Evolutionary conservation across 2,329 filamentous ascomycete genomes (phyloP), one percentile per base, ranked within the genome.

Genomic region (Talaromyces sp.): DNA sequence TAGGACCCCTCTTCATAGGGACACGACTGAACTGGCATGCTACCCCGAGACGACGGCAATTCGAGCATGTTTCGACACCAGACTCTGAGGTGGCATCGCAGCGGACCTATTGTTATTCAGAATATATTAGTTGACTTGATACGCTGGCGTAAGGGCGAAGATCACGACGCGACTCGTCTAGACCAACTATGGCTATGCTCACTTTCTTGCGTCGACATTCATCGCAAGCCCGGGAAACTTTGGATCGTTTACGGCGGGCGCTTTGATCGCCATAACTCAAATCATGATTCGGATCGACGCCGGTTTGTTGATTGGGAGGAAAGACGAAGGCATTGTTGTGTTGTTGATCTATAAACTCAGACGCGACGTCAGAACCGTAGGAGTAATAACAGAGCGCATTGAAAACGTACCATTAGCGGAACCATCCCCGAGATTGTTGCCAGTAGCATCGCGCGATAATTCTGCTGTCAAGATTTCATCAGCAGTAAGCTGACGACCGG

Each of bases 161-260:
- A 22, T 25, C 22, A 40, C 55, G 59, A 63, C 63, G 61, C 59
- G 60, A 48, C 40, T 53, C 56, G 31, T 60, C 55, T 64, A 54
- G 40, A 61, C 48, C 35, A 56, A 57, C 60, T 5, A 31, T 28
- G 15, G 48, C 19, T 19, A 21, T 63, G 53, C 56, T 37, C 70
- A 81, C 80, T 78, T 93, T 95, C 74, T 95, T 95, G 57, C 91
- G 83, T 43, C 91, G 82, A 69, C 91, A 96, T 69, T 95, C 90
- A 69, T 96, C 91, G 67, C 91, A 96, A 1, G 91, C 91, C 37
- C 91, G 83, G 10, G 91, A 95, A 5, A 94, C 90, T 72, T 96
- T 96, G 5, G 88, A 89, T 60, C 91, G 81, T 71, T 94, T 94
- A 62, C 87, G 80, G 0, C 87, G 87, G 13, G 86, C 83, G 10